Evolutionary conservation across 2,329 filamentous ascomycete species (phyloP).

Genomic region (Claviceps sp.): DNA sequence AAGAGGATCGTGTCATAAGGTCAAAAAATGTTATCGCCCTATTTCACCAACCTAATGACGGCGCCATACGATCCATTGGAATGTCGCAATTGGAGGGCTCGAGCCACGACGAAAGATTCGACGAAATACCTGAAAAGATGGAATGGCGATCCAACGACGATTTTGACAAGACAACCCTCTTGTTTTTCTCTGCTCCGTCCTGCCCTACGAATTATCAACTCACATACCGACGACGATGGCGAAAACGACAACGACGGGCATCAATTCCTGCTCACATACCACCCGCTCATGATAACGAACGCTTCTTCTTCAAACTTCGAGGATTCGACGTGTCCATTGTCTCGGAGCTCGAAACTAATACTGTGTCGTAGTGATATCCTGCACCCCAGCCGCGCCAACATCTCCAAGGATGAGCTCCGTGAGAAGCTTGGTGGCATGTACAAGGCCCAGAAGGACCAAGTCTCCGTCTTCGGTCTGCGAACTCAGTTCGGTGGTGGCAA

Average conservation of each 20-base stretch:
- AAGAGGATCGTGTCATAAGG: conserved; percentile 1
- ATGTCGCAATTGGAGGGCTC: not conserved
- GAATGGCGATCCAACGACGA: not conserved
- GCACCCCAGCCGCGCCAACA: conserved; percentile 95
- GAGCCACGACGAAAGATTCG: not conserved
- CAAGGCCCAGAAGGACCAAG: conserved; percentile 96
- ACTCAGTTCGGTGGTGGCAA: conserved; percentile 99
- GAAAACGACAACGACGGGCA: not conserved
- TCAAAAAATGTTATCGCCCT: not conserved
- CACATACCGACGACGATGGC: no score
- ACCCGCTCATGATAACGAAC: conserved; percentile 4
- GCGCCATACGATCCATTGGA: no score
- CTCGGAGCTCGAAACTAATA: conserved; percentile 1
- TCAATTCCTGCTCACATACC: not conserved
- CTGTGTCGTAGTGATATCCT: conserved; percentile 73
- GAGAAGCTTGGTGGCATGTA: conserved; percentile 89
- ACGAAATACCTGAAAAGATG: not conserved
- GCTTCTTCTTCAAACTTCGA: not conserved
- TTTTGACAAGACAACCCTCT: not conserved
- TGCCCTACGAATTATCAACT: no score
- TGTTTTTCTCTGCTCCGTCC: not conserved
- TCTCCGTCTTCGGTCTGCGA: conserved; percentile 95
- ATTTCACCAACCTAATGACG: not conserved
- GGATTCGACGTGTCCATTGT: not conserved
- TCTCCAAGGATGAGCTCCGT: conserved; percentile 98